Evolutionary conservation across 257 asterid species (phyloP), one percentile per base, ranked within the genome.

Genomic region (Cynanchum wilfordii): DNA sequence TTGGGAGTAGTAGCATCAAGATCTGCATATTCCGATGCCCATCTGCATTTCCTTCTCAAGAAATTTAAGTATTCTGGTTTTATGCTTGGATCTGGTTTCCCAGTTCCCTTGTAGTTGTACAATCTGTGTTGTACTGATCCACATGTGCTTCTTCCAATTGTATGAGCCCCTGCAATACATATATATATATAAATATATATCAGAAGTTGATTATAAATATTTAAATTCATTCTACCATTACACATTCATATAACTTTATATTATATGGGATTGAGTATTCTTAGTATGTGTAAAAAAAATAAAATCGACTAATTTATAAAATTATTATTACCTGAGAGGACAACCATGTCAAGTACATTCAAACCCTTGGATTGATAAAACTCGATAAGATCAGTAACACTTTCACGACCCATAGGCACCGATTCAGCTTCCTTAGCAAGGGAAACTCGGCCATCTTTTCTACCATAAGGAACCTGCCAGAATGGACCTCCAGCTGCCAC

Each of bases 391-490:
- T 85, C 77, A 9, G 96, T 93, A 63, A 90, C 66, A 64, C 78
- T 85, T 80, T 93, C 98, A 72, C 63, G 85, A 30, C 98, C 97
- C 73, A 72, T 85, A 0, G 97, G 96, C 7, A 89, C 87, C 63
- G 63, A 2, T 49, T 87, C 64, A 44, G 95, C 96, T 67, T 93
- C 98, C 68, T 42, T 69, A 6, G 89, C 85, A 3, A 79, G 50
- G 75, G 98, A 92, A 50, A 90, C 71, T 2, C 77, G 80, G 0
- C 98, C 96, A 81, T 92, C 98, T 72, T 89, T 90, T 60, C 96
- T 86, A 3, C 98, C 96, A 78, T 81, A 92, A 0, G 96, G 95
- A 52, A 90, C 96, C 75, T 82, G 88, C 96, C 96, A 92, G 82
- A 79, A 92, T 0, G 96, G 98, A 13, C 98, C 98, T 29, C 96